Conservation (phyloP, 139 green algal genomes). For the Chlamydomonas incerta region DNA sequence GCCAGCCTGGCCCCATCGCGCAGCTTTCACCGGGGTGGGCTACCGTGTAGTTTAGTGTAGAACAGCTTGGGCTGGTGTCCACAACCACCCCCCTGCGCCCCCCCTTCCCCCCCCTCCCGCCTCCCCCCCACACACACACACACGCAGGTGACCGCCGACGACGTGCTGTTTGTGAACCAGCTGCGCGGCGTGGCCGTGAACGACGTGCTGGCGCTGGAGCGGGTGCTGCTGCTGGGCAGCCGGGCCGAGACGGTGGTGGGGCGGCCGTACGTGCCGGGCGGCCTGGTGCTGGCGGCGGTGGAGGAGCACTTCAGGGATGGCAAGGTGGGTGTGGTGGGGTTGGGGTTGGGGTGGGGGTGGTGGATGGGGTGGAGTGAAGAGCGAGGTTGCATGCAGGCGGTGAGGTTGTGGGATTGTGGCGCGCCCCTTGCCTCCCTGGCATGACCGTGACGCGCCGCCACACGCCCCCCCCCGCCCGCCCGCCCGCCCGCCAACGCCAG, state of each 20-base stretch:
- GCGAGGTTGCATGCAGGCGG: too few species aligned
- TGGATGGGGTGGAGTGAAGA: neutral
- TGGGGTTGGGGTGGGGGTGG: neutral
- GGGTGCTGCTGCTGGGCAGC: slow-evolving; percentile 56
- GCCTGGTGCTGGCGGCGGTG: slow-evolving; percentile 51
- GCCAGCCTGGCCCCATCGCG: too few species aligned
- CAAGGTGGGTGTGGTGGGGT: slow-evolving; percentile 28
- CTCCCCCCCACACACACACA: too few species aligned
- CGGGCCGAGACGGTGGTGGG: slow-evolving; percentile 49
- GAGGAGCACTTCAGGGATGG: slow-evolving; percentile 63
- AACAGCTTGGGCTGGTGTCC: too few species aligned
- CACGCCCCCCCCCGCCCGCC: too few species aligned
- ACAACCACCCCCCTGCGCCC: too few species aligned
- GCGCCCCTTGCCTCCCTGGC: too few species aligned
- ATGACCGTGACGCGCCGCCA: too few species aligned
- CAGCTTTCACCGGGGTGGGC: too few species aligned
- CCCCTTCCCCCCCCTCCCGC: too few species aligned
- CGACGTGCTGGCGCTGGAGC: slow-evolving; percentile 55
- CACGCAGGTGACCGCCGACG: slow-evolving; percentile 48
- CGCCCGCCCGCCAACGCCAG: neutral
- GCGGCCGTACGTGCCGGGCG: slow-evolving; percentile 52
- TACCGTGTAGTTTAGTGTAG: too few species aligned
- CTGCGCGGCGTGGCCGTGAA: slow-evolving; percentile 53
- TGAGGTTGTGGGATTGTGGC: too few species aligned
- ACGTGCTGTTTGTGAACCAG: slow-evolving; percentile 64